Evolutionary conservation across 1,284 basidiomycete genomes (phyloP).

Genomic region (Moniliophthora roreri): DNA sequence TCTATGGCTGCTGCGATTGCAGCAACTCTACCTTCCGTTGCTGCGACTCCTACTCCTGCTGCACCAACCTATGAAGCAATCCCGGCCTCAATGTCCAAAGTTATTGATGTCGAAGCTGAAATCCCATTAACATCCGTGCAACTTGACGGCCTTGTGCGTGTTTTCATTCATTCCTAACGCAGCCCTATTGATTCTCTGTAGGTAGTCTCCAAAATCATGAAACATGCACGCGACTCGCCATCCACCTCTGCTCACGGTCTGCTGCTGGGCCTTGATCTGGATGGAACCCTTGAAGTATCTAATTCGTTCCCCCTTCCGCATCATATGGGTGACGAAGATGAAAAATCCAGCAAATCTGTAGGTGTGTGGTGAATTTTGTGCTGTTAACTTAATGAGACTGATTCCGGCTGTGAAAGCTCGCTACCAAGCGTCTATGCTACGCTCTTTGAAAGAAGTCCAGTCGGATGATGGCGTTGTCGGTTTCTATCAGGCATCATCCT

Average conservation of each 20-base stretch:
- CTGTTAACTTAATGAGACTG: constrained; percentile 7
- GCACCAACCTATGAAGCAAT: constrained; percentile 75
- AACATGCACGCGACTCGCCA: constrained; percentile 74
- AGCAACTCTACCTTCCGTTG: constrained; percentile 74
- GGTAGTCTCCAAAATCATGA: constrained; percentile 93
- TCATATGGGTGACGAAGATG: constrained; percentile 72
- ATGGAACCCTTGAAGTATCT: constrained; percentile 88
- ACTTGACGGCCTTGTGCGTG: constrained; percentile 80
- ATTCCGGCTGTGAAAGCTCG: constrained; percentile 46
- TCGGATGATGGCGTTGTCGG: constrained; percentile 95
- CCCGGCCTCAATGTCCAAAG: constrained; percentile 86
- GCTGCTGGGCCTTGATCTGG: constrained; percentile 88
- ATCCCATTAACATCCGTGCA: constrained; percentile 79
- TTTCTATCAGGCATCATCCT: constrained; percentile 90
- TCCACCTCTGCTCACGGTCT: constrained; percentile 78
- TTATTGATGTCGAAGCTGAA: constrained; percentile 87
- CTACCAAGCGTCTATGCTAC: constrained; percentile 86
- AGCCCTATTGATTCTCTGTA: constrained; percentile 29
- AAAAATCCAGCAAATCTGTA: constrained; percentile 70
- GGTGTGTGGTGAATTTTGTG: constrained; percentile 44
- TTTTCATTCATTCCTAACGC: constrained; percentile 9
- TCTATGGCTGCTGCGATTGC: constrained; percentile 91
- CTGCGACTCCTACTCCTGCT: constrained; percentile 52
- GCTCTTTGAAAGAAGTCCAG: constrained; percentile 88
- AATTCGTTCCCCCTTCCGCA: constrained; percentile 88